Conservation (phyloP, 2,329 filamentous ascomycete species). For the Graphilbum fragrans region DNA sequence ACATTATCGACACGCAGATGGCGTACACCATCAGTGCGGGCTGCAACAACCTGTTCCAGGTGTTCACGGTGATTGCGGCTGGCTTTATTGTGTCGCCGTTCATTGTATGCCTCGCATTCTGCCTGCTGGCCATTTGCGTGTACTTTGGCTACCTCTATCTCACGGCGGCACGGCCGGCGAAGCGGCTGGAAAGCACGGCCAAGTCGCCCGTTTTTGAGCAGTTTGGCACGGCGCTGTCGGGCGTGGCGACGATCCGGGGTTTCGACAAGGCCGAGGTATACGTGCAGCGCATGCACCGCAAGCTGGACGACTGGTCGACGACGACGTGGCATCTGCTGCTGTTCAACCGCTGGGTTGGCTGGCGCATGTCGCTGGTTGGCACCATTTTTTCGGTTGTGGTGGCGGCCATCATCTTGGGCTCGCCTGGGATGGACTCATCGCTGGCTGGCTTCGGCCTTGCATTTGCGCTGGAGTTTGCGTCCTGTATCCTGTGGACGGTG, state of each 20-base stretch:
- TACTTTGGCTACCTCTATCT: conserved; percentile 52
- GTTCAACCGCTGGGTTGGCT: conserved; percentile 67
- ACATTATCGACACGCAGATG: conserved; percentile 56
- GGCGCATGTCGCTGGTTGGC: conserved; percentile 59
- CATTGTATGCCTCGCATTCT: conserved; percentile 48
- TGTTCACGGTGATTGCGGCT: conserved; percentile 55
- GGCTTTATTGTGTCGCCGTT: conserved; percentile 55
- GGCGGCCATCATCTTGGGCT: conserved; percentile 49
- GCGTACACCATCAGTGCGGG: conserved; percentile 51
- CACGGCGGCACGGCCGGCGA: conserved; percentile 59
- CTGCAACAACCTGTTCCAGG: conserved; percentile 44
- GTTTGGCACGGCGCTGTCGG: conserved; percentile 60
- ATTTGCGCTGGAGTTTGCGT: conserved; percentile 60
- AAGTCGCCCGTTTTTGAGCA: conserved; percentile 75
- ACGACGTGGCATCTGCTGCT: conserved; percentile 58
- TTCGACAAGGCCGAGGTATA: conserved; percentile 60
- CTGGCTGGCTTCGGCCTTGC: conserved; percentile 65
- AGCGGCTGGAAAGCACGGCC: conserved; percentile 63
- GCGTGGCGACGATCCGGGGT: conserved; percentile 63
- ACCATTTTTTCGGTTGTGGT: conserved; percentile 56
- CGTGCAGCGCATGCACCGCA: conserved; percentile 54
- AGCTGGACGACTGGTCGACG: conserved; percentile 55
- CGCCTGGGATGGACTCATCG: conserved; percentile 50
- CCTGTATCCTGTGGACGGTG: conserved; percentile 52
- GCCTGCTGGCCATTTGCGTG: conserved; percentile 46